phyloP scores from a whole-genome alignment of 192 early-diverging fungal species.

The Phlyctochytrium arcticum region DNA sequence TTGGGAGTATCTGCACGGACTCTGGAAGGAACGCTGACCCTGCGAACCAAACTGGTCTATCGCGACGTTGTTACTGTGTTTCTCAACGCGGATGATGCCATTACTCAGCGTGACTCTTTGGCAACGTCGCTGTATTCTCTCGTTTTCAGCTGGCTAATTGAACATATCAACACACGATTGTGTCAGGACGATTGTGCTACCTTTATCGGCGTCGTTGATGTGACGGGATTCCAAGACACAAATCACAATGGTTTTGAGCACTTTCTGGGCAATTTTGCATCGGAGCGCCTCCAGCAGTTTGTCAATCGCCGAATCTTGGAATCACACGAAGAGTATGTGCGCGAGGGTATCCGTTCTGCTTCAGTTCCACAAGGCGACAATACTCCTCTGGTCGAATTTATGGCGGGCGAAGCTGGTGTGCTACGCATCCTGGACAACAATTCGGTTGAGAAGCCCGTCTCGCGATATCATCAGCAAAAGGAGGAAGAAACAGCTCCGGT shows the following conservation, averaged over 20 bases:
- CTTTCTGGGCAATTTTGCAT: conserved; percentile 46
- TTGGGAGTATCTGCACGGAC: conserved; percentile 72
- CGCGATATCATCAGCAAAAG: not conserved
- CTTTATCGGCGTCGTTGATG: conserved; percentile 82
- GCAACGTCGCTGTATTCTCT: conserved; percentile 82
- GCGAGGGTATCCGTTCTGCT: conserved; percentile 51
- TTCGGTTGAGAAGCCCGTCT: not conserved
- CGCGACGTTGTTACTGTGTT: conserved; percentile 88
- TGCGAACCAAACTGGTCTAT: conserved; percentile 76
- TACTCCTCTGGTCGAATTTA: conserved; percentile 48
- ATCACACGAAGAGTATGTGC: conserved; percentile 44
- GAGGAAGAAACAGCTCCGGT: not conserved
- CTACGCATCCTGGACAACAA: conserved; percentile 23
- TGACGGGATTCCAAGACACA: conserved; percentile 64
- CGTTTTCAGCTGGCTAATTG: conserved; percentile 85
- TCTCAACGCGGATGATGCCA: conserved; percentile 72
- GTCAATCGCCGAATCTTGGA: conserved; percentile 54
- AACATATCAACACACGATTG: conserved; percentile 81
- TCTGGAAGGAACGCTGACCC: conserved; percentile 70
- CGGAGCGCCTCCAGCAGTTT: conserved; percentile 62
- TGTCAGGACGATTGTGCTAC: conserved; percentile 71
- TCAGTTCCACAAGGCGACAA: conserved; percentile 38
- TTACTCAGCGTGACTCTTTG: conserved; percentile 75
- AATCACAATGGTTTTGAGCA: conserved; percentile 35
- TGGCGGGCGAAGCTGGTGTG: conserved; percentile 40